Base-by-base conservation (phyloP, 495 filamentous ascomycete species). In the Xylaria sp. region DNA sequence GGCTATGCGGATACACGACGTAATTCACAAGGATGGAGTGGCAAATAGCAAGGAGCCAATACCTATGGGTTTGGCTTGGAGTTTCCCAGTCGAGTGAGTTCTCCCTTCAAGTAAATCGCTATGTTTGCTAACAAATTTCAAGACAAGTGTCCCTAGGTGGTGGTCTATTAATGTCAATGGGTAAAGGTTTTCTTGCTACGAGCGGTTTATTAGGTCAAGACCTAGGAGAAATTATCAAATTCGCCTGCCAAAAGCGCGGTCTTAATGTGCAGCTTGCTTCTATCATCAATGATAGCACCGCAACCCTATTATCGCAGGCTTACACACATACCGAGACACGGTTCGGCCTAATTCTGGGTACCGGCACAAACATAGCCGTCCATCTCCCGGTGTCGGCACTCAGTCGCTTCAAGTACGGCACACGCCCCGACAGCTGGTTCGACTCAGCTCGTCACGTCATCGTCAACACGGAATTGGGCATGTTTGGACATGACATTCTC, bases 391-490 rank as follows among this genome's bases (percentile, higher is more conserved):
- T 86, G 17, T 80, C 85, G 37, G 83, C 89, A 9, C 82, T 91
- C 72, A 77, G 82, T 55, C 79, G 74, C 19, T 35, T 75, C 33
- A 88, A 88, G 72, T 87, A 84, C 50, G 85, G 86, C 26, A 75
- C 81, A 67, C 78, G 90, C 72, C 79, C 85, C 70, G 70, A 85
- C 75, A 80, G 79, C 77, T 83, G 90, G 90, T 80, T 89, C 80
- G 83, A 87, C 78, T 80, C 77, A 31, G 85, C 85, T 11, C 84
- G 81, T 57, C 81, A 87, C 67, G 85, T 85, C 24, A 88, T 97
- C 37, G 88, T 96, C 65, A 97, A 97, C 82, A 97, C 93, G 0
- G 93, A 97, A 80, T 87, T 93, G 81, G 92, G 92, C 62, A 95
- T 97, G 88, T 90, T 91, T 57, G 90, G 91, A 58, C 85, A 87